Conservation (phyloP, 441 rosid genomes). For the Aleurites moluccanus region DNA sequence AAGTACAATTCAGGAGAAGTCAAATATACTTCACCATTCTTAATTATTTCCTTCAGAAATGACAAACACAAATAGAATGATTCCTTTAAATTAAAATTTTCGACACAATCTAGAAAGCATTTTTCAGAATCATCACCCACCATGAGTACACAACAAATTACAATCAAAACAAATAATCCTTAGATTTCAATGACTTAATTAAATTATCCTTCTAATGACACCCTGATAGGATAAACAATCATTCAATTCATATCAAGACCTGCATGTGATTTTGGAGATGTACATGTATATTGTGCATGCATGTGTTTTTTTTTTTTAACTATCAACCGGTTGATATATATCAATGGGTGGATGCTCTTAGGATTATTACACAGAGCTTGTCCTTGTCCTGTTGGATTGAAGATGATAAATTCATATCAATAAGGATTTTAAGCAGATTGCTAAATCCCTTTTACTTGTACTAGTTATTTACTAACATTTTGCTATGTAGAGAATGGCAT, state of each 20-base stretch:
- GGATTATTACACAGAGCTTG: conserved; percentile 11
- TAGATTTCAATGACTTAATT: not conserved
- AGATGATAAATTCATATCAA: not conserved
- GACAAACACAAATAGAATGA: not conserved
- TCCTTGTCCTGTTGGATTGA: conserved; percentile 1
- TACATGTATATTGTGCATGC: not conserved
- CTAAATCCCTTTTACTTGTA: conserved; percentile 7
- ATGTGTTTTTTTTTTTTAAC: too few species aligned
- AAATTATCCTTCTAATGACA: not conserved
- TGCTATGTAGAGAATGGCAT: conserved; percentile 25
- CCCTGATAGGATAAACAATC: not conserved
- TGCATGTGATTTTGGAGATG: conserved; percentile 11
- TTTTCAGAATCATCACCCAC: conserved; percentile 13
- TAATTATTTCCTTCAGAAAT: not conserved
- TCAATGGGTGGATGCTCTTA: too few species aligned
- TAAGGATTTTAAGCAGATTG: conserved; percentile 8
- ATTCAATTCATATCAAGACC: not conserved
- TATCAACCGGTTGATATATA: too few species aligned
- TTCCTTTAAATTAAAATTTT: not conserved
- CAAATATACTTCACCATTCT: too few species aligned
- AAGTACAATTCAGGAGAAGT: too few species aligned
- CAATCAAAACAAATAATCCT: not conserved
- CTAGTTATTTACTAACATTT: not conserved
- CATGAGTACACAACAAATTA: not conserved
- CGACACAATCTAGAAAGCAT: conserved; percentile 5